These are phyloP conservation scores for Cyclotella distinguenda DNA, from an alignment of 108 stramenopile genomes.

Conservation along the genomic window DNA sequence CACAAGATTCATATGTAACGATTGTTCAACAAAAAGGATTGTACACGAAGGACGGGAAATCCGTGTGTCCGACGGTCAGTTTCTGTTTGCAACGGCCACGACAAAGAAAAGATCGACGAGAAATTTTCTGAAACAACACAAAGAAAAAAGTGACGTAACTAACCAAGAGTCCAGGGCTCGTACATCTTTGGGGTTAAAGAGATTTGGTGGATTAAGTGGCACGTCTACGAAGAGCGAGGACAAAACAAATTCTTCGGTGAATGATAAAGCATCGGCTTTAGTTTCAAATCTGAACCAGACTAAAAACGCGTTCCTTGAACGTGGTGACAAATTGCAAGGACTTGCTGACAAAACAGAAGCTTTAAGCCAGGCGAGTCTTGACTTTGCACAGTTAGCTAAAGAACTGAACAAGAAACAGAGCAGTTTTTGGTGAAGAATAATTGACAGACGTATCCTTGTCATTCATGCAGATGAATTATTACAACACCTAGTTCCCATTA, in stretches of 20 bases:
- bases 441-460: no score
- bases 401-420: slow-evolving; percentile 62
- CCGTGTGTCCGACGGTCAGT: slow-evolving; percentile 81
- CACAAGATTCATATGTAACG: slow-evolving; percentile 73
- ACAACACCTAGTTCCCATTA: no score
- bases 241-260: slow-evolving; percentile 45
- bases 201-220: not conserved
- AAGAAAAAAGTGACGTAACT: slow-evolving; percentile 11
- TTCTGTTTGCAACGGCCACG: slow-evolving; percentile 50
- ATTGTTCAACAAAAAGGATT: slow-evolving; percentile 76
- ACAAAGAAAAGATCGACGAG: slow-evolving; percentile 8
- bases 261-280: slow-evolving; percentile 25
- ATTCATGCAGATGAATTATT: no score
- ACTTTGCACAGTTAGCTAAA: slow-evolving; percentile 86
- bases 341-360: slow-evolving; percentile 75
- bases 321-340: slow-evolving; percentile 69
- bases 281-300: slow-evolving; percentile 50
- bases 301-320: slow-evolving; percentile 67
- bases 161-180: slow-evolving; percentile 13
- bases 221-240: slow-evolving; percentile 29
- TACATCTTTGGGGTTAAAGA: slow-evolving; percentile 18
- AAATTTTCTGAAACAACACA: not conserved
- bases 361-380: slow-evolving; percentile 65
- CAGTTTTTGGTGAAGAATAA: slow-evolving; percentile 47
- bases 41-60: slow-evolving; percentile 51